Percentiles rank a stretch among this genome's conserved stretches.
Conservation (phyloP, 1,139 yeast genomes). For the Magnusiomyces paraingens region DNA sequence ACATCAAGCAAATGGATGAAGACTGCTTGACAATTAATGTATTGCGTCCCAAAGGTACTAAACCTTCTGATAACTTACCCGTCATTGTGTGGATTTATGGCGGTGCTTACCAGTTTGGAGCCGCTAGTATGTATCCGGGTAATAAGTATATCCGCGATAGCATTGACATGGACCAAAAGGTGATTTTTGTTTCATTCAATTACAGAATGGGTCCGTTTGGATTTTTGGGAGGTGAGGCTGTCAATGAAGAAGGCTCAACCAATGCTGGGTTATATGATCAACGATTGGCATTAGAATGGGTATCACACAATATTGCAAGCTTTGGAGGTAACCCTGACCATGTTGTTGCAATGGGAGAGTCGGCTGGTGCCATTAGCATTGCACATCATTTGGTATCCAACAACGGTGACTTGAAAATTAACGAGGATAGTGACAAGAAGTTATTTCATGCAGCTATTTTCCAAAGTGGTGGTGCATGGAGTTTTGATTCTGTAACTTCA, state of each 20-base stretch:
- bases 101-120: conserved; percentile 28
- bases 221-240: conserved; percentile 24
- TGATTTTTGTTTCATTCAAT: conserved; percentile 19
- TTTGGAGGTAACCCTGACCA: conserved; percentile 33
- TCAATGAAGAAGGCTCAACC: conserved; percentile 19
- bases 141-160: conserved; percentile 17
- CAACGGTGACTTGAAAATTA: conserved; percentile 11
- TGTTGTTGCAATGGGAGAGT: conserved; percentile 31
- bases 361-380: conserved; percentile 32
- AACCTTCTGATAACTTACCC: conserved; percentile 17
- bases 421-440: conserved; percentile 14
- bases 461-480: conserved; percentile 21
- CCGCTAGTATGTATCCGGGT: conserved; percentile 17
- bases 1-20: conserved; percentile 15
- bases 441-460: conserved; percentile 27
- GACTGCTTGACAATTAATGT: conserved; percentile 28
- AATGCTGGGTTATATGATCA: conserved; percentile 32
- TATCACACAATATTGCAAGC: conserved; percentile 25
- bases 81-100: conserved; percentile 31
- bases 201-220: conserved; percentile 32
- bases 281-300: conserved; percentile 31
- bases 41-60: conserved; percentile 20
- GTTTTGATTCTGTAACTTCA: conserved; percentile 6
- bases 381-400: conserved; percentile 23
- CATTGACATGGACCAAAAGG: conserved; percentile 18